phyloP scores from a whole-genome alignment of 139 green algal species.

The Microglena sp. region DNA sequence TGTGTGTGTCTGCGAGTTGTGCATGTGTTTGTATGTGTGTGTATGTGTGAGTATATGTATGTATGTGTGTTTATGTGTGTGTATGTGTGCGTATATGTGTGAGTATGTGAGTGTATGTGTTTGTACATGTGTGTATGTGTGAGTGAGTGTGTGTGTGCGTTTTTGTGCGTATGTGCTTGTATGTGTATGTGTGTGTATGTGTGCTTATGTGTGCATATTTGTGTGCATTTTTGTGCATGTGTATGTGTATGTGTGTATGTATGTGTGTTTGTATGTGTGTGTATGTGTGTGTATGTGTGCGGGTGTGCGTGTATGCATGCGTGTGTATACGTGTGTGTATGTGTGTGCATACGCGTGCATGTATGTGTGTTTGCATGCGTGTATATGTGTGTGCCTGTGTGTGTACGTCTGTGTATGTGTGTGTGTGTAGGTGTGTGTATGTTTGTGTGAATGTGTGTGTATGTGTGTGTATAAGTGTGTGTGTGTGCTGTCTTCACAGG shows the following conservation, averaged over 20 bases:
- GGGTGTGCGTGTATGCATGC: neutral
- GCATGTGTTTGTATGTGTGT: too few relatives aligned
- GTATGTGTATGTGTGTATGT: neutral
- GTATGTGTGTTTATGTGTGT: too few relatives aligned
- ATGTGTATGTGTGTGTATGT: neutral
- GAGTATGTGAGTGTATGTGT: constrained; percentile 7
- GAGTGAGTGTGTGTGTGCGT: constrained; percentile 8
- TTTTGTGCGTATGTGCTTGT: neutral
- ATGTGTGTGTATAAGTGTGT: neutral
- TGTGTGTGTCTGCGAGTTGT: neutral
- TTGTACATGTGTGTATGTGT: constrained; percentile 3
- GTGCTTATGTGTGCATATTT: neutral
- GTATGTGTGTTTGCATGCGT: constrained; percentile 5
- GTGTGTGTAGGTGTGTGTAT: neutral
- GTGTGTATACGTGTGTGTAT: neutral
- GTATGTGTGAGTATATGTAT: too few relatives aligned
- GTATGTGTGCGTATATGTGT: too few relatives aligned
- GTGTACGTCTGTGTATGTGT: constrained; percentile 4
- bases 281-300: neutral
- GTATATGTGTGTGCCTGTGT: neutral
- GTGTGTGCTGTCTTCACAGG: neutral
- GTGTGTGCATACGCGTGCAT: constrained; percentile 3
- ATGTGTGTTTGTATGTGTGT: neutral
- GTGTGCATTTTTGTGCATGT: neutral
- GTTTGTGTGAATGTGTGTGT: constrained; percentile 2